Base-by-base conservation (phyloP, 176 grass and related monocot genomes). In the Bonia amplexicaulis region DNA sequence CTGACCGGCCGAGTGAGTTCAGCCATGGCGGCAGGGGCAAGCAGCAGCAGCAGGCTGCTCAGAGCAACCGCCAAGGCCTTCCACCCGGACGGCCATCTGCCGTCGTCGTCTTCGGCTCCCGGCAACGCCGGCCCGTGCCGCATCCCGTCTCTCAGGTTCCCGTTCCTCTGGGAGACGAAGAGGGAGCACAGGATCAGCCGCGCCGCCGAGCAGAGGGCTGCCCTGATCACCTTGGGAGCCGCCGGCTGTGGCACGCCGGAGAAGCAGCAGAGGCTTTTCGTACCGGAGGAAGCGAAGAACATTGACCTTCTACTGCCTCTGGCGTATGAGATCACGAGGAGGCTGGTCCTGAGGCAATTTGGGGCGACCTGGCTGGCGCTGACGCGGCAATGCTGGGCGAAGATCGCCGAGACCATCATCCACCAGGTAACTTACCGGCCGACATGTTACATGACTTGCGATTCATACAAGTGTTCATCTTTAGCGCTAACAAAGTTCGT, bases 101-200 rank as follows among this genome's bases (percentile, higher is more conserved):
- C 73, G 0, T 84, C 61, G 12, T 48, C 88, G 5, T 45, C 83
- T 2, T 82, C 85, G 1, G 54, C 51, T 0, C 62, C 81, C 26
- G 20, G 39, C 23, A 53, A 47, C 58, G 9, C 22, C 59, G 1
- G 11, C 73, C 52, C 65, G 0, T 65, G 39, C 47, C 74, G 47
- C 46, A 83, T 82, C 55, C 84, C 87, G 14, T 91, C 90, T 73
- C 75, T 89, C 55, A 91, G 66, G 73, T 86, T 60, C 66, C 77
- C 82, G 4, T 76, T 65, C 29, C 73, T 49, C 3, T 42, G 80
- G 62, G 79, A 83, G 51, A n/a, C 61, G 2, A 62, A 14, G 7
- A 59, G 26, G 20, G 35, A 13, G 37, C 80, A 9, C 11, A 51
- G 7, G 33, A 41, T 16, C 7, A 62, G 22, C 53, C 55, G 72